phyloP scores from a whole-genome alignment of 345 rosid genomes.

The Anastatica hierochuntica region DNA sequence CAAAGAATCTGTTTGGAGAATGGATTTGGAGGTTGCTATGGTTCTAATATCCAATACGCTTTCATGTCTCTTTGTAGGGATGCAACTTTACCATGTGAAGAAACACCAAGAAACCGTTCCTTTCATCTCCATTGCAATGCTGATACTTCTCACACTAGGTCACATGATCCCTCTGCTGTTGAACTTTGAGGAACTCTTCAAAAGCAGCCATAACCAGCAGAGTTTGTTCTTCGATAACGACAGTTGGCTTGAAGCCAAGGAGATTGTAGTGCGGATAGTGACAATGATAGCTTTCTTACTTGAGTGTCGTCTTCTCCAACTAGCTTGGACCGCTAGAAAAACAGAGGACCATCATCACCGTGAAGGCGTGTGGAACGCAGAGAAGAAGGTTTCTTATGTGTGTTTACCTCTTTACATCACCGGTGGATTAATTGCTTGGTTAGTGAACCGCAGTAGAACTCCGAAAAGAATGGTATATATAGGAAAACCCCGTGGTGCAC shows the following conservation, averaged over 20 bases:
- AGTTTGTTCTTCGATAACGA: conserved; percentile 51
- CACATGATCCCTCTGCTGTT: conserved; percentile 73
- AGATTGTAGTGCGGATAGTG: conserved; percentile 66
- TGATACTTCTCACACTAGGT: conserved; percentile 50
- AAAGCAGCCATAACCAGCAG: conserved; percentile 33
- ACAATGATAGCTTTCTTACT: conserved; percentile 82
- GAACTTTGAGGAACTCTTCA: conserved; percentile 69
- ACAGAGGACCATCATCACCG: conserved; percentile 22
- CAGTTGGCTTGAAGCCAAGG: conserved; percentile 82
- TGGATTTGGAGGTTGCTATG: conserved; percentile 80
- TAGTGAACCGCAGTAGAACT: conserved; percentile 29
- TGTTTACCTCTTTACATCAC: conserved; percentile 51
- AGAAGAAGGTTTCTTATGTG: conserved; percentile 47
- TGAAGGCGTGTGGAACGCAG: conserved; percentile 43
- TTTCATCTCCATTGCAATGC: conserved; percentile 58
- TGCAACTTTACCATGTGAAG: conserved; percentile 70
- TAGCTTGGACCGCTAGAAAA: conserved; percentile 59
- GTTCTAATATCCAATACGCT: conserved; percentile 64
- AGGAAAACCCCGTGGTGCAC: conserved; percentile 11
- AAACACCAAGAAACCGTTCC: conserved; percentile 63
- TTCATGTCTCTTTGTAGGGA: conserved; percentile 54
- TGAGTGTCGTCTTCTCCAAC: conserved; percentile 68
- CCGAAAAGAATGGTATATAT: conserved; percentile 18
- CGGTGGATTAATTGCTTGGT: conserved; percentile 63
- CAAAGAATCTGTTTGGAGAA: conserved; percentile 69